Conservation (phyloP, 805 yeast species). For the Saccharomycopsis malanga region DNA sequence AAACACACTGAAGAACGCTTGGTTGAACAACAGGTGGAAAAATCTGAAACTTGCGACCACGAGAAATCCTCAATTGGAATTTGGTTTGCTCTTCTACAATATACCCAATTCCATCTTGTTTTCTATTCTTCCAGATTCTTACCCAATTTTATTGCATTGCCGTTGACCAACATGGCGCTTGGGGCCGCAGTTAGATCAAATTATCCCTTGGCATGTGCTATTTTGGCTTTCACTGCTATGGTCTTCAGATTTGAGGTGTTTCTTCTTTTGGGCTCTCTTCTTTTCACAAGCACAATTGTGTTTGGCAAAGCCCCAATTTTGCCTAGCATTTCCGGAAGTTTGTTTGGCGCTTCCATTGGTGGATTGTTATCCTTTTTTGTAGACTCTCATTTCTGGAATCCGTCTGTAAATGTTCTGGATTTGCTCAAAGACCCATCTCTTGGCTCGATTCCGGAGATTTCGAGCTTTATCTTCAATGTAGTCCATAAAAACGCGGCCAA, state of each 20-base stretch:
- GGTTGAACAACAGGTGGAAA: constrained; percentile 17
- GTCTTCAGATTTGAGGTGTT: constrained; percentile 71
- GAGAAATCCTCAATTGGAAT: constrained; percentile 30
- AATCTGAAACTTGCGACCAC: constrained; percentile 17
- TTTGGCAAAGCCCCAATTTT: constrained; percentile 41
- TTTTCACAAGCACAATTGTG: constrained; percentile 37
- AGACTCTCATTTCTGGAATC: constrained; percentile 83
- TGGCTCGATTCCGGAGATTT: constrained; percentile 64
- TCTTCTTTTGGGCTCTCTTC: constrained; percentile 44
- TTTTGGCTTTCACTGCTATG: constrained; percentile 55
- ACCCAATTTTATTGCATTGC: constrained; percentile 83
- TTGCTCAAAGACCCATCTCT: constrained; percentile 23
- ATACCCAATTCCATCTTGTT: constrained; percentile 71
- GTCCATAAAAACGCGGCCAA: constrained; percentile 61
- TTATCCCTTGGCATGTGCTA: constrained; percentile 39
- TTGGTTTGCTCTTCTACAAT: constrained; percentile 55
- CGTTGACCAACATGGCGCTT: constrained; percentile 54
- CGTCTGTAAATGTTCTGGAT: constrained; percentile 60
- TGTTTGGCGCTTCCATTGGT: constrained; percentile 49
- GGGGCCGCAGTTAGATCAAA: constrained; percentile 45
- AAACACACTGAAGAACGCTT: constrained; percentile 10
- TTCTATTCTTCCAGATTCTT: constrained; percentile 79
- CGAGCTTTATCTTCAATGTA: constrained; percentile 68
- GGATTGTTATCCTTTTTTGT: constrained; percentile 38
- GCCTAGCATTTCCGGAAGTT: constrained; percentile 34